These are phyloP conservation scores for Funneliformis caledonium DNA, from an alignment of 371 early-diverging fungal genomes.

Conservation along the genomic window DNA sequence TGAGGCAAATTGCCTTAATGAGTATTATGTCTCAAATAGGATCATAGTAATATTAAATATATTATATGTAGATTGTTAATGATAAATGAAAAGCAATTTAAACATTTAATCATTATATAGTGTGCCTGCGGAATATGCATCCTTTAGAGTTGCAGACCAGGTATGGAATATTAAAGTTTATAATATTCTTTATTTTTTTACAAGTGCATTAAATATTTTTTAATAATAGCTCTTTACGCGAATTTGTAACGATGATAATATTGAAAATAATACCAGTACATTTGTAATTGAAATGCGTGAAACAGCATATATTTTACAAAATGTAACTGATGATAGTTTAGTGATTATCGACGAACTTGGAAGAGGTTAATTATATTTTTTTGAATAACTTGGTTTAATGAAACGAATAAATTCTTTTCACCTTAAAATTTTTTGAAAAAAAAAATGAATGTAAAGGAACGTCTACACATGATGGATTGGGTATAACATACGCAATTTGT, in stretches of 20 bases:
- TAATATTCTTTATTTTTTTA: neutral
- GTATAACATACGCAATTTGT: conserved; percentile 78
- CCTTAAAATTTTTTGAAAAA: neutral
- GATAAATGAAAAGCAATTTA: neutral
- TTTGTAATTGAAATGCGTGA: conserved; percentile 95
- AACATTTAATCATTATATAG: conserved; percentile 43
- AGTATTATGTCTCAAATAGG: conserved; percentile 97
- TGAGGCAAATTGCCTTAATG: conserved; percentile 88
- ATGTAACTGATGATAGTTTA: conserved; percentile 69
- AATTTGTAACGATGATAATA: conserved; percentile 73
- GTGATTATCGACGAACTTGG: conserved; percentile 98
- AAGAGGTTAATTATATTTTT: conserved; percentile 64
- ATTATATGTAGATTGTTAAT: neutral
- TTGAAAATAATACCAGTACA: conserved; percentile 74
- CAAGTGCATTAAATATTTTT: conserved; percentile 20
- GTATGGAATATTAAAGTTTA: conserved; percentile 43
- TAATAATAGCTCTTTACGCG: conserved; percentile 61
- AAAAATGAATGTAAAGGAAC: conserved; percentile 56
- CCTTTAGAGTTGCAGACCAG: conserved; percentile 76
- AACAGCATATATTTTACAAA: conserved; percentile 81
- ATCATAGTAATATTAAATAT: conserved; percentile 61
- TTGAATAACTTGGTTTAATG: conserved; percentile 43
- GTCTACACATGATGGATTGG: conserved; percentile 79
- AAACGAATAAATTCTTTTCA: neutral
- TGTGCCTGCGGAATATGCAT: conserved; percentile 91